Evolutionary conservation across 1,284 basidiomycete genomes (phyloP).

Genomic region (Ustanciosporium gigantosporum): DNA sequence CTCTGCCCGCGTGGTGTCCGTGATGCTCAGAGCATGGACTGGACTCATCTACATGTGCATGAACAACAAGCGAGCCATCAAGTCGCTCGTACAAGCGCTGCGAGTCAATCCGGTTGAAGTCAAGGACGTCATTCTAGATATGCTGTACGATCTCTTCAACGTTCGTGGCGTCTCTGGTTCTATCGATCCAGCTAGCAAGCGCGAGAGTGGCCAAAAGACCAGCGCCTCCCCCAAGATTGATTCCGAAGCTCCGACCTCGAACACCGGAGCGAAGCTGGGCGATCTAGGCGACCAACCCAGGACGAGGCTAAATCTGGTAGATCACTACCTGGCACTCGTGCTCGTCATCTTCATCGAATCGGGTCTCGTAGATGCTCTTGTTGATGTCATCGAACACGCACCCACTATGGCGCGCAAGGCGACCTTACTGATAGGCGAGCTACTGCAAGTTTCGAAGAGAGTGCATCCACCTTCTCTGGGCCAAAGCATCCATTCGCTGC

Average conservation of each 20-base stretch:
- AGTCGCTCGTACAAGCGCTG: constrained; percentile 80
- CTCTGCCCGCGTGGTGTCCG: constrained; percentile 76
- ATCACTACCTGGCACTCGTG: constrained; percentile 90
- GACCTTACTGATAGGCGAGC: constrained; percentile 86
- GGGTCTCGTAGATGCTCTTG: constrained; percentile 67
- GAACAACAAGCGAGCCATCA: constrained; percentile 81
- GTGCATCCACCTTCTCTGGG: constrained; percentile 83
- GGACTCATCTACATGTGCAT: constrained; percentile 93
- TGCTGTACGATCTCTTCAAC: constrained; percentile 90
- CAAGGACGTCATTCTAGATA: constrained; percentile 70
- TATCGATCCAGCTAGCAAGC: constrained; percentile 33
- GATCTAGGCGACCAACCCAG: constrained; percentile 37
- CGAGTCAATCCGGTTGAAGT: constrained; percentile 84
- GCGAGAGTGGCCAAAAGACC: constrained; percentile 22
- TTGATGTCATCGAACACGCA: constrained; percentile 46
- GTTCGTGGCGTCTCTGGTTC: constrained; percentile 24
- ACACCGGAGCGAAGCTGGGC: constrained; percentile 10
- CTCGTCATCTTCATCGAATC: constrained; percentile 83
- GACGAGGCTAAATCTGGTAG: constrained; percentile 75
- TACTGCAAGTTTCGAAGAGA: constrained; percentile 83
- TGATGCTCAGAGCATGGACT: constrained; percentile 86
- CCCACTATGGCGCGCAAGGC: constrained; percentile 63
- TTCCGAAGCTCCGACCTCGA: not conserved
- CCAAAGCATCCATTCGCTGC: constrained; percentile 79
- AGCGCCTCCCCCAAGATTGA: constrained; percentile 9